phyloP scores from a whole-genome alignment of 345 rosid species.

The Aegle marmelos region DNA sequence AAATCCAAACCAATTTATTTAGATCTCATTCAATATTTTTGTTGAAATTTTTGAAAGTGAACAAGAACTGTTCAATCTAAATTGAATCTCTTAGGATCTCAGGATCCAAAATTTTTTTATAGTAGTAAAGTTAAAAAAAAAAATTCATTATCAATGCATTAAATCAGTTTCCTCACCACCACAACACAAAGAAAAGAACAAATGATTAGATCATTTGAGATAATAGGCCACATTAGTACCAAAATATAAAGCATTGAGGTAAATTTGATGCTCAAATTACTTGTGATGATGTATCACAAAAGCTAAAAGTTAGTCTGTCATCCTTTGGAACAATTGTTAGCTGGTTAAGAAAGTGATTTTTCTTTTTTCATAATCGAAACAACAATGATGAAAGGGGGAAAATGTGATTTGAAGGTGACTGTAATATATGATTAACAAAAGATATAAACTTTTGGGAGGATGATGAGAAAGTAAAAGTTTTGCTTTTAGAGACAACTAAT shows the following conservation, averaged over 20 bases:
- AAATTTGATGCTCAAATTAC: not conserved
- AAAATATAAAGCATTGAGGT: not conserved
- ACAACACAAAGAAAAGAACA: too few species aligned
- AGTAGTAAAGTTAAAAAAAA: too few species aligned
- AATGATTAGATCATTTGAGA: not conserved
- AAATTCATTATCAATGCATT: too few species aligned
- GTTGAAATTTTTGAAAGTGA: not conserved
- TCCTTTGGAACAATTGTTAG: not conserved
- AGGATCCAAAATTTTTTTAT: not conserved
- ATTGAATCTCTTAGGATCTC: not conserved
- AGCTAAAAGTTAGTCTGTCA: not conserved
- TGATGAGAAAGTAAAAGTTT: conserved; percentile 16
- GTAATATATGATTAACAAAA: conserved; percentile 7
- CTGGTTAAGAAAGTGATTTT: not conserved
- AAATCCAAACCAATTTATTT: too few species aligned
- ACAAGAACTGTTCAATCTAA: not conserved
- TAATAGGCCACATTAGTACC: not conserved
- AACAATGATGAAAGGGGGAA: not conserved
- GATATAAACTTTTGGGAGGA: conserved; percentile 1
- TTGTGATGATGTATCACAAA: not conserved
- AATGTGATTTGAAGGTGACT: conserved; percentile 3
- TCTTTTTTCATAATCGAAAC: not conserved
- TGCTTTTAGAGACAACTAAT: conserved; percentile 23
- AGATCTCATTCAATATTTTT: too few species aligned
- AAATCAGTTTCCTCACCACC: not conserved